Base-by-base conservation (phyloP, 148 eudicot genomes). In the Arbutus unedo region DNA sequence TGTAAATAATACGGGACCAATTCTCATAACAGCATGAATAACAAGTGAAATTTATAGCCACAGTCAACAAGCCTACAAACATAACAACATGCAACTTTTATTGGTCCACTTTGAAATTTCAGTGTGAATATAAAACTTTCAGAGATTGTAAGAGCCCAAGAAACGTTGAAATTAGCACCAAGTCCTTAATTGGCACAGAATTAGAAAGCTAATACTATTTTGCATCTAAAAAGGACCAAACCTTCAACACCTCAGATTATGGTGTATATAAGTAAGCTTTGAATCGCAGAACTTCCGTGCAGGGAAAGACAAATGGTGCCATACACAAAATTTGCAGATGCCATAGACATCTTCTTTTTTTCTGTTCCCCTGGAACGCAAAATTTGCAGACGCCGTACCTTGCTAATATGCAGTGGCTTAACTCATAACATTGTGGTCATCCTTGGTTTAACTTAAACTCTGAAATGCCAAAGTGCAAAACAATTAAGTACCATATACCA, bases 61-160 rank as follows among this genome's bases (percentile, higher is more conserved):
- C 15, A 64, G 70, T 10, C 70, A 64, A 64, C 70, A 57, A 64
- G 70, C 70, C 41, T 64, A 64, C 41, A 64, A 64, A 64, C 41
- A 64, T 64, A 13, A 23, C 2, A 11, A 13, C 70, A 64, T 64
- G 70, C 70, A 64, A 10, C 70, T 64, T 64, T 64, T 64, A 25
- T 11, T 31, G 38, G 16, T 10, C 41, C 25, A 64, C 70, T 9
- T 8, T 1, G 3, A 64, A 64, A 25, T 23, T 64, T 25, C 41
- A 64, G 25, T 19, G 41, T 10, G 70, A 64, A 31, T 21, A 25
- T 60, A 2, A 31, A 23, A 64, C n/a, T 60, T 21, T 64, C 41
- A 23, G 14, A 4, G 31, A 64, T 64, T 62, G 25, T 64, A 64
- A 21, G 2, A 9, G 23, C 43, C 4, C 41, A 23, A 64, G 38